Base-by-base conservation (phyloP, 768 basidiomycete genomes). In the Serpula lacrymans region DNA sequence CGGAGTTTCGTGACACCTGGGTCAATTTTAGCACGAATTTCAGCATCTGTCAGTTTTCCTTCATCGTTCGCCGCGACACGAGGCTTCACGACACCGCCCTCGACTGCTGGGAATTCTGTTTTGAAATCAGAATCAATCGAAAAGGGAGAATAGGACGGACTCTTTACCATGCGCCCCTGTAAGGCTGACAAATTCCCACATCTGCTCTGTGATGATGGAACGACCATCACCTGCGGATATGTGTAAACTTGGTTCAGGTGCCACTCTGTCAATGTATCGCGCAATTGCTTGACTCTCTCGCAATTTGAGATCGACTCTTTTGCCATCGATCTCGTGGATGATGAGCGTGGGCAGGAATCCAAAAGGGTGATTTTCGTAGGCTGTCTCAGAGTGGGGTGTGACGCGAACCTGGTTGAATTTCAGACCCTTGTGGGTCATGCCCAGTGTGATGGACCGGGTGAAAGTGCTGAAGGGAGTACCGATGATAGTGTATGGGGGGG, bases 131-230 rank as follows among this genome's bases (percentile, higher is more conserved):
- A 34, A 29, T 20, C n/a, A 18, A 24, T 42, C 18, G 35, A 22
- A 25, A 18, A 24, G 11, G 6, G 14, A 29, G 24, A 1, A 24
- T 17, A 26, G n/a, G 16, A 10, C 12, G 14, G 25, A n/a, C 23
- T 20, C 6, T 50, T 0, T n/a, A 63, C 59, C 59, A 7, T 63
- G 34, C 10, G 49, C 43, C 2, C 49, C 49, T 1, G 45, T 53
- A 9, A 59, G 48, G 7, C 52, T 53, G 32, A 52, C 62, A 13
- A 62, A 64, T 23, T 62, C 60, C 62, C 62, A 62, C 62, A 62
- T 43, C 25, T 60, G 59, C 37, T 62, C 60, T 0, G 37, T 25
- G 43, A 62, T 42, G 34, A 57, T 0, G 13, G 51, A 36, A 12
- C 47, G 48, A 5, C 46, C 57, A 0, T 59, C 49, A 0, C 54